Evolutionary conservation across 306 rosid species (phyloP), one percentile per base, ranked within the genome.

Genomic region (Pueraria montana): DNA sequence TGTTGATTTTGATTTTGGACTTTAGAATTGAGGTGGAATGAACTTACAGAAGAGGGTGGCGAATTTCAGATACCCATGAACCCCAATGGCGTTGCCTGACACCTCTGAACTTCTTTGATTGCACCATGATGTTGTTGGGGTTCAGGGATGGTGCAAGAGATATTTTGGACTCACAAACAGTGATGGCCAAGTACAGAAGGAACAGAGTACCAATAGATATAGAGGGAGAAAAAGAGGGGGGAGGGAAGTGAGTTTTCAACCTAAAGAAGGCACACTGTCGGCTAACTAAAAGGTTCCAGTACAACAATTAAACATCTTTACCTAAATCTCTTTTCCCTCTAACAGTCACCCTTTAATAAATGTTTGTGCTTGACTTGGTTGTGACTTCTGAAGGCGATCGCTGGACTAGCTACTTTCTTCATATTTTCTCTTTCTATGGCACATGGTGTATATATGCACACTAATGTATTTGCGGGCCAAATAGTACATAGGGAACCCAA

Each of bases 41-140:
- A 77, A 80, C 84, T 71, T 89, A 96, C 99, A 96, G 89, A 26
- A 96, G 86, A 0, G 99, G 99, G 63, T 96, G 99, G 84, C 99
- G 97, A 78, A 96, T 96, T 79, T 96, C 99, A 52, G 99, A 96
- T 77, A 96, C 99, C 99, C 99, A 96, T 2, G 99, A 96, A 87
- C 99, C 99, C 99, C 99, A 96, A 90, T 96, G 99, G 69, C 99
- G 97, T 70, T 96, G 99, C 92, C 99, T 94, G 88, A 96, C 99
- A 36, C 99, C 99, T 88, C 99, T 94, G 89, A 92, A 96, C 90
- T 96, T 96, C 90, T 73, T 94, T 78, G 99, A 89, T 32, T 92
- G 92, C 45, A 94, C 99, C 99, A 96, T 93, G 88, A 83, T 86
- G 68, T 4, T 40, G 18, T 11, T 66, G 36, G 72, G 32, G 17